Base-by-base conservation (phyloP, 305 asterid genomes). In the Salvia sclarea region DNA sequence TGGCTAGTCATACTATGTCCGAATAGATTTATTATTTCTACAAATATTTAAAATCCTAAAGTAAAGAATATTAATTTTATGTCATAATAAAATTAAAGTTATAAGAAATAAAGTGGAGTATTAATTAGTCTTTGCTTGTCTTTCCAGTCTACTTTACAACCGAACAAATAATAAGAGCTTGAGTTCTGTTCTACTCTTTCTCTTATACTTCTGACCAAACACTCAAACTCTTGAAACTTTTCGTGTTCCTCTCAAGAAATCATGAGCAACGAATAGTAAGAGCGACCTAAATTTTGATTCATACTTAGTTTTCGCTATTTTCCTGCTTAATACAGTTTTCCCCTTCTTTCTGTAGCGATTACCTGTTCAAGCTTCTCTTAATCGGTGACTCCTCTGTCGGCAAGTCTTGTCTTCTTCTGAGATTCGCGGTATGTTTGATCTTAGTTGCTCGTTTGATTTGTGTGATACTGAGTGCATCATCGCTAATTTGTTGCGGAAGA, bases 341-440 rank as follows among this genome's bases (percentile, higher is more conserved):
- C 9, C 21, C 37, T 64, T 35, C 28, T 65, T 64, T 66, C 68
- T 72, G 78, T 52, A 91, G 98, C 74, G 98, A 91, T 84, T 91
- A 87, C 76, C 64, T 91, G 95, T 91, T 91, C 93, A 91, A 91
- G 85, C 90, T 91, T 67, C 86, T 91, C 79, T 71, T 91, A 53
- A 91, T 91, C 82, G 98, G 98, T 5, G 98, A 91, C 76, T 91
- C 96, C 35, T 91, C 98, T 63, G 96, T 89, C 74, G 96, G 96
- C 76, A 91, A 91, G 81, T 91, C 98, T 67, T 91, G 96, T 81
- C 96, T 91, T 73, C 95, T 91, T 79, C 95, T 91, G 76, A 77
- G 97, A 87, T 91, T 91, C 82, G 97, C 97, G 50, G 96, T 91
- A 87, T 66, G 93, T 73, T 73, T 65, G 64, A 11, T 49, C 37